phyloP scores from a whole-genome alignment of 495 filamentous ascomycete genomes.

The Penicillium antarcticum region DNA sequence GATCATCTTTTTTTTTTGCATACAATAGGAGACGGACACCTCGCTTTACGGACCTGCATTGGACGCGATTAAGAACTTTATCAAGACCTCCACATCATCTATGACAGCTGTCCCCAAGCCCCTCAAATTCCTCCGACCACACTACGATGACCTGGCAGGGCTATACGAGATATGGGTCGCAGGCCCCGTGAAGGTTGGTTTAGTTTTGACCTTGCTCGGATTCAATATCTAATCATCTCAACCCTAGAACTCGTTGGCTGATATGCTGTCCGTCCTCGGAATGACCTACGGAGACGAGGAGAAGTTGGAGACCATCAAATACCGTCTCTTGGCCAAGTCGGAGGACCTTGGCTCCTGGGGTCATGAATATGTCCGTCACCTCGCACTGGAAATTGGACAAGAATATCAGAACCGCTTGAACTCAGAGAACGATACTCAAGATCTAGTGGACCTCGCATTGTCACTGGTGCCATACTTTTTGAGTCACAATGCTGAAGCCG shows the following conservation, averaged over 20 bases:
- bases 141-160: constrained; percentile 82
- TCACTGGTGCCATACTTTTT: constrained; percentile 91
- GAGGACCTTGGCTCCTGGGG: constrained; percentile 96
- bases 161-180: constrained; percentile 85
- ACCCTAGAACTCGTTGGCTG: constrained; percentile 72
- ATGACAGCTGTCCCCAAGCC: constrained; percentile 99
- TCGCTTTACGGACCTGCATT: constrained; percentile 87
- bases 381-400: constrained; percentile 93
- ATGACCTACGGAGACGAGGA: constrained; percentile 99
- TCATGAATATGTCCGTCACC: constrained; percentile 95
- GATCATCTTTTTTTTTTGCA: constrained; percentile 18
- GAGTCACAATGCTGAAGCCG: constrained; percentile 95
- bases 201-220: neutral
- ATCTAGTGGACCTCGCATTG: constrained; percentile 77
- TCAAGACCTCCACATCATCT: constrained; percentile 97
- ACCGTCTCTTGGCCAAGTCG: constrained; percentile 83
- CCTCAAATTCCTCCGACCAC: constrained; percentile 93
- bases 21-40: constrained; percentile 72
- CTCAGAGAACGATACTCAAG: constrained; percentile 59
- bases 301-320: constrained; percentile 92
- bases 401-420: constrained; percentile 80
- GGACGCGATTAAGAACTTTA: constrained; percentile 93
- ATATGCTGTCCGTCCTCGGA: constrained; percentile 94
- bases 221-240: constrained; percentile 2
- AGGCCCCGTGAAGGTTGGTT: constrained; percentile 72